These are phyloP conservation scores for Pholiota adiposa DNA, from an alignment of 1,284 basidiomycete species.

Conservation along the genomic window DNA sequence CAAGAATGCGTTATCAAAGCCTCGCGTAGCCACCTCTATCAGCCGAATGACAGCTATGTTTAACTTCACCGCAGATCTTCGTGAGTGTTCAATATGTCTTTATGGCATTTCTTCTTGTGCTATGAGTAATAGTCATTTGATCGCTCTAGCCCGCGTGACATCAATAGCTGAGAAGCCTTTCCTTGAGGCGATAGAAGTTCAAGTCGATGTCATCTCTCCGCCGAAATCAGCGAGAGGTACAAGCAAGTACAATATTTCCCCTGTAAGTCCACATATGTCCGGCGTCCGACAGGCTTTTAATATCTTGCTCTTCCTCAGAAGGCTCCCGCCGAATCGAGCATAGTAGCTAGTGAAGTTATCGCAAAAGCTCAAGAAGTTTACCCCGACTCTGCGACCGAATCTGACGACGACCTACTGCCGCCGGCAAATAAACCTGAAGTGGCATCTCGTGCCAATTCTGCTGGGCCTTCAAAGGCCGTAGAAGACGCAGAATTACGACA, in stretches of 20 bases:
- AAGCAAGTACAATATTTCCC: conserved; percentile 9
- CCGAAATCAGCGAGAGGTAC: conserved; percentile 8
- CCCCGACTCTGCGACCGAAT: conserved; percentile 18
- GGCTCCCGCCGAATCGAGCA: neutral
- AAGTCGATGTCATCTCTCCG: neutral
- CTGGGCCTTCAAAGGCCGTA: conserved; percentile 9
- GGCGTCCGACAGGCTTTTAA: neutral
- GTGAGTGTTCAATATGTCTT: conserved; percentile 45
- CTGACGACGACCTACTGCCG: conserved; percentile 14
- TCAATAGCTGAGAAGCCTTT: conserved; percentile 45
- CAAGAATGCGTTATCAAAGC: conserved; percentile 68
- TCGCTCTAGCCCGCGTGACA: conserved; percentile 45
- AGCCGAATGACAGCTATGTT: conserved; percentile 71
- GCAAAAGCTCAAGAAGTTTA: conserved; percentile 18
- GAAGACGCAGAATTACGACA: neutral
- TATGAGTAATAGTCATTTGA: conserved; percentile 6
- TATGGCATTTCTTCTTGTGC: conserved; percentile 10
- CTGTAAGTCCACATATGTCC: conserved; percentile 19
- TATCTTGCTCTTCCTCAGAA: neutral
- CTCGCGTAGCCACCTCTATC: conserved; percentile 64
- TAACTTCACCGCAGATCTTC: conserved; percentile 63
- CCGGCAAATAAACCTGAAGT: conserved; percentile 17
- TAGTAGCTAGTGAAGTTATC: conserved; percentile 16
- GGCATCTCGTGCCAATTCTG: conserved; percentile 7
- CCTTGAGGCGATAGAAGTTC: conserved; percentile 31